Base-by-base conservation (phyloP, 2,329 filamentous ascomycete species). In the Sporothrix globosa region DNA sequence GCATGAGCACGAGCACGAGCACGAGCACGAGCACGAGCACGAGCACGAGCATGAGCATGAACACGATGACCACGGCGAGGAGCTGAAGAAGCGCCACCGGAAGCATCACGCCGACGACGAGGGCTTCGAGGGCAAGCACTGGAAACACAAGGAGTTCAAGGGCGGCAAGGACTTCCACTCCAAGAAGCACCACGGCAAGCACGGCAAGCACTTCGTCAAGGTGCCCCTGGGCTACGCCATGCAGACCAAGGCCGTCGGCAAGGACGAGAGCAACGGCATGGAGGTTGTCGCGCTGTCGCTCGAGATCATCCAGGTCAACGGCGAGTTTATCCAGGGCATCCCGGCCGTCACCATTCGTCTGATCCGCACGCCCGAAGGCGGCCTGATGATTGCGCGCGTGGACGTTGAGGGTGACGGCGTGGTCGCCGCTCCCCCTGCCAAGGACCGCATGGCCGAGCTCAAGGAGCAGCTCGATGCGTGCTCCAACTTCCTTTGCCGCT, bases 291-390 rank as follows among this genome's bases (percentile, higher is more conserved):
- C 81, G 50, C 76, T 91, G 70, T 82, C 86, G 73, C 79, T 91
- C 50, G 82, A 87, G 73, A 84, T 91, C 72, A 83, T 88, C 71
- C 84, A 88, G 76, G 85, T 91, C 34, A 87, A 86, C 70, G 79
- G 83, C 68, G 80, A 82, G 56, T 87, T 88, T 71, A 78, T 90
- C 69, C 80, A 86, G 58, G 82, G 80, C 30, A 81, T 89, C 30
- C 84, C 86, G 50, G 80, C 80, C 39, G 82, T 92, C 70, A 84
- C 86, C 60, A 81, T 92, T 60, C 86, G 85, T 74, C 81, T 92
- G 21, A 82, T 92, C 77, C 86, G 89, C 81, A 87, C 85, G 0
- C 82, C 83, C 4, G 79, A 79, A 19, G 84, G 84, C 69, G 84
- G 85, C 65, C 80, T 91, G 50, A 78, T 87, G 77, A 87, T 91